Percentiles rank a stretch among this genome's conserved stretches.
phyloP scores from a whole-genome alignment of 805 yeast genomes.

The Scheffersomyces spartinae region DNA sequence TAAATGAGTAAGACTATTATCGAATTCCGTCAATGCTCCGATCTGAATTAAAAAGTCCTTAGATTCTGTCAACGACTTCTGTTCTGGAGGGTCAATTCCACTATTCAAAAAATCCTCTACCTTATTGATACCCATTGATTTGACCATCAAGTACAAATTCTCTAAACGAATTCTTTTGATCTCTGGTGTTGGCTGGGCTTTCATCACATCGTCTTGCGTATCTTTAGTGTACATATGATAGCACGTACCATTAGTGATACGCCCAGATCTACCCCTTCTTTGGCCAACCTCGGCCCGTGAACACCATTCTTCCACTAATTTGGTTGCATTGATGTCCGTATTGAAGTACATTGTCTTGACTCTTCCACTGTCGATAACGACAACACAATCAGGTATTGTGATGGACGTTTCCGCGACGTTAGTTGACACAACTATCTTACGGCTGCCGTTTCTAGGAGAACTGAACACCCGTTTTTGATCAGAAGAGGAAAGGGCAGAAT shows the following conservation, averaged over 20 bases:
- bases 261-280: constrained; percentile 97
- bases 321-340: constrained; percentile 52
- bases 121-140: constrained; percentile 74
- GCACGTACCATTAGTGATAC: constrained; percentile 75
- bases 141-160: constrained; percentile 70
- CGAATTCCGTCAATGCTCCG: constrained; percentile 50
- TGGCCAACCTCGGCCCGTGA: constrained; percentile 85
- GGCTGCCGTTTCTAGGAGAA: constrained; percentile 35
- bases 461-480: constrained; percentile 75
- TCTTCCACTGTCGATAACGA: constrained; percentile 79
- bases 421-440: constrained; percentile 83
- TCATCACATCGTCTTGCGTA: constrained; percentile 45
- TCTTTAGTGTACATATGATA: constrained; percentile 66
- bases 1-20: constrained; percentile 48
- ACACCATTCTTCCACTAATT: constrained; percentile 71
- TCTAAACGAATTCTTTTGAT: constrained; percentile 77
- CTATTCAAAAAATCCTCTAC: constrained; percentile 57
- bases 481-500: constrained; percentile 72
- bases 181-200: constrained; percentile 75
- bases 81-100: constrained; percentile 77
- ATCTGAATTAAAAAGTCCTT: constrained; percentile 44
- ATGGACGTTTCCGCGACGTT: constrained; percentile 96
- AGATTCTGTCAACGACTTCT: constrained; percentile 39
- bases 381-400: constrained; percentile 91
- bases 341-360: constrained; percentile 73